Evolutionary conservation across 2,329 filamentous ascomycete species (phyloP).

Genomic region (Pseudopithomyces chartarum): DNA sequence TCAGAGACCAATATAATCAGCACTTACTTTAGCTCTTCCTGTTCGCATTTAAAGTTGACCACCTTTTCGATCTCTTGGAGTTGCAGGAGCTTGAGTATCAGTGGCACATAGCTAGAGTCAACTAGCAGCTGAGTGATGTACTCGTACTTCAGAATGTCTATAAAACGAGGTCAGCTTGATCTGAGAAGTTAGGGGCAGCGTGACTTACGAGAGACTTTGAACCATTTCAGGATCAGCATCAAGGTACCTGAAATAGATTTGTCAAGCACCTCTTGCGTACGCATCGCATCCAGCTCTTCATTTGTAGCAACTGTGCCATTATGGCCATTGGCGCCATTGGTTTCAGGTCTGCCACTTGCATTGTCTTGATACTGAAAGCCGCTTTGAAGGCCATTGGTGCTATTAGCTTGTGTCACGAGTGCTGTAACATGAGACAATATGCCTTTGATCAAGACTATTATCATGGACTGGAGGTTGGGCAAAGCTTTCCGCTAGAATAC

Average conservation of each 20-base stretch:
- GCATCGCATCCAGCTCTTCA: slow-evolving; percentile 81
- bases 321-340: slow-evolving; percentile 39
- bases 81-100: slow-evolving; percentile 91
- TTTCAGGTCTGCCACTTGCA: slow-evolving; percentile 46
- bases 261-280: slow-evolving; percentile 82
- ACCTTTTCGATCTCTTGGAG: slow-evolving; percentile 92
- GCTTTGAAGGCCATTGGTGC: slow-evolving; percentile 56
- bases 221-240: slow-evolving; percentile 91
- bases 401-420: slow-evolving; percentile 67
- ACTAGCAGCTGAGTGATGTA: slow-evolving; percentile 91
- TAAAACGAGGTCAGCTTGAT: neutral
- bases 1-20: no score
- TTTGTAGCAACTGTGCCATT: slow-evolving; percentile 38
- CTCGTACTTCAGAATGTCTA: slow-evolving; percentile 93
- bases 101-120: slow-evolving; percentile 91
- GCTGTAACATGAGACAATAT: slow-evolving; percentile 86
- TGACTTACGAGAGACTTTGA: slow-evolving; percentile 81
- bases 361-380: slow-evolving; percentile 49
- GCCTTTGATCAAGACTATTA: slow-evolving; percentile 90
- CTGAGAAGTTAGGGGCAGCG: neutral
- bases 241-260: slow-evolving; percentile 93
- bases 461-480: slow-evolving; percentile 86
- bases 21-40: slow-evolving; percentile 75
- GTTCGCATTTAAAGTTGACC: slow-evolving; percentile 83
- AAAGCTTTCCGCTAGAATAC: slow-evolving; percentile 70